Evolutionary conservation across 2,329 filamentous ascomycete genomes (phyloP), one percentile per base, ranked within the genome.

Genomic region (Cladosporium cucumerinum): DNA sequence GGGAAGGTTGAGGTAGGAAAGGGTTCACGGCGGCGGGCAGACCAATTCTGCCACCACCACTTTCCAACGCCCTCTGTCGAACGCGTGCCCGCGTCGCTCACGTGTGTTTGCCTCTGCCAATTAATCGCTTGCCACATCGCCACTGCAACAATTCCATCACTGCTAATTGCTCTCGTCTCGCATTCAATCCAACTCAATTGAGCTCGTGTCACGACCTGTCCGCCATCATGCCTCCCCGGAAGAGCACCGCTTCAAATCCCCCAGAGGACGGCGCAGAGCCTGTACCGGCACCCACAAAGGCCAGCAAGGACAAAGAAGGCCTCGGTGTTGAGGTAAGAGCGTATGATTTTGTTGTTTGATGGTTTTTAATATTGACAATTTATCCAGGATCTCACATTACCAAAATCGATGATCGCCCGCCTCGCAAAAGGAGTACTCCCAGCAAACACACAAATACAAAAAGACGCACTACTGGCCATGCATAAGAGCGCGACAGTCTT

Each of bases 401-500:
- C 91, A 34, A 92, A 91, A 74, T 92, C 90, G 7, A 92, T 94
- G 78, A 88, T 94, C 69, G 90, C 89, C 61, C 84, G 91, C 62
- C 83, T 95, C 36, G 89, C 90, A 48, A 94, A 94, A 79, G 89
- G 90, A 48, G 90, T 92, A 6, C 81, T 95, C 5, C 91, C 91
- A 0, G 84, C 90, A 6, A 93, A 93, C 74, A 93, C 91, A 5
- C 89, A 92, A 77, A 91, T 94, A 57, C 90, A 94, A 75, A 91
- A 88, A 73, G 92, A 93, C 79, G 91, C 91, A 49, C 85, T 93
- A 63, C 79, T 92, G 60, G 91, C 91, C 11, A 84, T 95, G 80
- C 89, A 86, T 69, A 93, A 93, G 79, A 90, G 89, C 77, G 89
- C 91, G 8, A 93, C 90, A 1, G 88, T 95, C 0, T 95, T 95